Percentiles rank a stretch among this genome's conserved stretches.
These are phyloP conservation scores for Cutaneotrichosporon daszewskae DNA, from an alignment of 1,284 basidiomycete species.

Conservation along the genomic window DNA sequence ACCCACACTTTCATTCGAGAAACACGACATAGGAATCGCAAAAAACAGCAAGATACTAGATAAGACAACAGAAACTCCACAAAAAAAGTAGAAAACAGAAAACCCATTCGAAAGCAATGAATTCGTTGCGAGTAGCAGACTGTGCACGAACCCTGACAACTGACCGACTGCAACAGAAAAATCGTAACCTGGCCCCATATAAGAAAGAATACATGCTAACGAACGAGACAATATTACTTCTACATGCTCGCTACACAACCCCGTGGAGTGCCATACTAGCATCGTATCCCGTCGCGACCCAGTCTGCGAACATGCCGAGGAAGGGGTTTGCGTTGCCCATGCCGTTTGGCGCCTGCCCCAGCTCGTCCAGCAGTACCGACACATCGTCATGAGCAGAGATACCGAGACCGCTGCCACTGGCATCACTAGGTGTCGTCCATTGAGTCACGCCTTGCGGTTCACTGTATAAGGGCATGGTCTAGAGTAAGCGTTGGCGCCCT, in stretches of 20 bases:
- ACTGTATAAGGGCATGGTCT: slow-evolving; percentile 1
- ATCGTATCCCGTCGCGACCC: slow-evolving; percentile 15
- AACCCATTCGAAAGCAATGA: slow-evolving; percentile 9
- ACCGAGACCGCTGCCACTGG: no score
- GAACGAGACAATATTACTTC: neutral
- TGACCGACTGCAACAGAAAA: no score
- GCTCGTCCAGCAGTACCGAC: slow-evolving; percentile 7
- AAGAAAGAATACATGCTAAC: neutral
- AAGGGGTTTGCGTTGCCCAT: neutral
- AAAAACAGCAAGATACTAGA: neutral
- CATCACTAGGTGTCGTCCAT: no score
- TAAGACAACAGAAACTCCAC: neutral
- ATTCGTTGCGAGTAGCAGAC: slow-evolving; percentile 3
- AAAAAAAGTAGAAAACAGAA: slow-evolving; percentile 1
- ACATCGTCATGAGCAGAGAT: slow-evolving; percentile 15
- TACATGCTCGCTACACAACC: neutral
- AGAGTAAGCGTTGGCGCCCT: no score
- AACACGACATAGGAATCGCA: no score
- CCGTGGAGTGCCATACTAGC: neutral
- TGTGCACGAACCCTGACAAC: neutral
- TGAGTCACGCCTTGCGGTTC: neutral
- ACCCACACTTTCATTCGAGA: no score
- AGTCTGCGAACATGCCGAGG: slow-evolving; percentile 9
- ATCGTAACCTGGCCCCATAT: neutral
- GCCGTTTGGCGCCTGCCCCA: slow-evolving; percentile 1